These are phyloP conservation scores for Mucor racemosus DNA, from an alignment of 371 early-diverging fungal genomes.

Conservation along the genomic window DNA sequence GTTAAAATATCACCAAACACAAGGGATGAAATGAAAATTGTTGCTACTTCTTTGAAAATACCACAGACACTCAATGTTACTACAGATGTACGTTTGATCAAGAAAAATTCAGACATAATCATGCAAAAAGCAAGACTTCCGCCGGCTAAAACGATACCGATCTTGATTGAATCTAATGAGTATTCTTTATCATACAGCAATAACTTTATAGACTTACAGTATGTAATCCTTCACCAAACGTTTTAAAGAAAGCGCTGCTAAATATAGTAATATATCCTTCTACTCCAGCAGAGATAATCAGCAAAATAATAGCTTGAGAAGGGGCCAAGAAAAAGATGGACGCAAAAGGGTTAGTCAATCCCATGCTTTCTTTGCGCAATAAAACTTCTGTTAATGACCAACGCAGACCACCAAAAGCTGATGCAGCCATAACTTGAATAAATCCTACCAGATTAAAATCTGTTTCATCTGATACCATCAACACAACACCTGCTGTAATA, in stretches of 20 bases:
- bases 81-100: conserved; percentile 87
- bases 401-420: conserved; percentile 84
- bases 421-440: conserved; percentile 72
- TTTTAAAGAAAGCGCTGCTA: conserved; percentile 53
- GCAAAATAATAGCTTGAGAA: conserved; percentile 69
- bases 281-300: conserved; percentile 65
- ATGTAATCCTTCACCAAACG: conserved; percentile 38
- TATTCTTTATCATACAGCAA: too few species aligned
- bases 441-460: conserved; percentile 73
- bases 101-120: conserved; percentile 86
- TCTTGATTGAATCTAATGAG: conserved; percentile 16
- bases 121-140: conserved; percentile 88
- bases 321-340: conserved; percentile 78
- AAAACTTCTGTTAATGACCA: conserved; percentile 91
- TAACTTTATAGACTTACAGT: conserved; percentile 34
- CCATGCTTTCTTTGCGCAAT: conserved; percentile 71
- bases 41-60: conserved; percentile 86
- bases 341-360: conserved; percentile 85
- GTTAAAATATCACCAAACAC: conserved; percentile 80
- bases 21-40: conserved; percentile 66
- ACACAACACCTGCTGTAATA: conserved; percentile 78
- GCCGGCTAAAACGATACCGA: conserved; percentile 57
- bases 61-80: conserved; percentile 93
- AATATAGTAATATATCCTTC: conserved; percentile 66
- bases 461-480: conserved; percentile 87